Conservation (phyloP, 2,329 filamentous ascomycete genomes). For the Fusarium pseudonygamai region DNA sequence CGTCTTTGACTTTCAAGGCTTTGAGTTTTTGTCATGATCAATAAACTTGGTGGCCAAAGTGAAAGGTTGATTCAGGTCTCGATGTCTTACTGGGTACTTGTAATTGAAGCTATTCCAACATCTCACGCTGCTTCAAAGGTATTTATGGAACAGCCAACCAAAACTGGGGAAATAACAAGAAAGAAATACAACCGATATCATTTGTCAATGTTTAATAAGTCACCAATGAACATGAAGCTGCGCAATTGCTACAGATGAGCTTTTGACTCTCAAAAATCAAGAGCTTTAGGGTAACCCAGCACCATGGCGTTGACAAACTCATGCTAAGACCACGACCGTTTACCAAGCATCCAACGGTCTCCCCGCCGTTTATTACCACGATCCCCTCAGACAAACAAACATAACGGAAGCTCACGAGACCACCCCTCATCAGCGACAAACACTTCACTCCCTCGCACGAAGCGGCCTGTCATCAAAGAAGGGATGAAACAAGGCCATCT, state of each 20-base stretch:
- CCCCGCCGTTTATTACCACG: conserved; percentile 1
- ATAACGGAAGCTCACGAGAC: neutral
- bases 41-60: neutral
- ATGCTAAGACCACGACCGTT: conserved; percentile 7
- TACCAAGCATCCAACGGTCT: conserved; percentile 10
- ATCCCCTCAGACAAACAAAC: neutral
- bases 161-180: rapidly evolving
- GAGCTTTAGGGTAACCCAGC: neutral
- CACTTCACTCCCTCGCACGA: neutral
- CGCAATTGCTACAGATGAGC: neutral
- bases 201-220: rapidly evolving
- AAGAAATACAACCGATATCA: neutral
- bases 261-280: neutral
- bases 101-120: neutral
- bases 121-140: neutral
- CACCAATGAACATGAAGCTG: neutral
- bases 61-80: rapidly evolving
- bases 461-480: conserved; percentile 1
- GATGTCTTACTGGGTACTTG: too few relatives aligned
- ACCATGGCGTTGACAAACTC: too few relatives aligned
- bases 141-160: rapidly evolving
- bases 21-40: neutral
- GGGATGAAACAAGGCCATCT: conserved; percentile 13
- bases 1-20: neutral
- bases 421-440: neutral